Conservation (phyloP, 1,284 basidiomycete genomes). For the Golubevia pallescens region DNA sequence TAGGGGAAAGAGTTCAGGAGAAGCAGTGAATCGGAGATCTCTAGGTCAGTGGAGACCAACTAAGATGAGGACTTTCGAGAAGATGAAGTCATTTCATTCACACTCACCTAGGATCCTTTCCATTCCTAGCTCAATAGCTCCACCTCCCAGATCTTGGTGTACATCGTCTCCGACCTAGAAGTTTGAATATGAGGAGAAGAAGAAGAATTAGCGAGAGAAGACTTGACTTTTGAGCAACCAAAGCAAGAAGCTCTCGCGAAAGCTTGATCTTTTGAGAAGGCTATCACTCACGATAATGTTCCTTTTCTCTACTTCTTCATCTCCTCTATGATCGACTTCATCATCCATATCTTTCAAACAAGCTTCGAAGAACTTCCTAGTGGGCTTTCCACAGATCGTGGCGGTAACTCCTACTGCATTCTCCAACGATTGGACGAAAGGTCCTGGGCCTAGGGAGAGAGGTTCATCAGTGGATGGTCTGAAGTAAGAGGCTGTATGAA, state of each 20-base stretch:
- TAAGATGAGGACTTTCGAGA: not conserved
- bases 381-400: conserved; percentile 24
- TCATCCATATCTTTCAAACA: conserved; percentile 22
- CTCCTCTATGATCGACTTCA: not conserved
- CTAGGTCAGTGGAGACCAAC: not conserved
- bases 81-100: not conserved
- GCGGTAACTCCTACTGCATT: conserved; percentile 14
- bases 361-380: conserved; percentile 20
- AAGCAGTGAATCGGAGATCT: no score
- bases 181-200: not conserved
- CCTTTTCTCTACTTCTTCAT: conserved; percentile 9
- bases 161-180: conserved; percentile 29
- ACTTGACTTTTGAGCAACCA: no score
- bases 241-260: no score
- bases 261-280: no score
- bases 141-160: conserved; percentile 26
- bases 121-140: conserved; percentile 25
- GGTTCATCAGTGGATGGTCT: conserved; percentile 16
- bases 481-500: conserved; percentile 22
- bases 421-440: conserved; percentile 26
- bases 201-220: no score
- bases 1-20: not conserved
- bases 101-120: conserved; percentile 24
- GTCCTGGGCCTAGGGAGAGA: conserved; percentile 26
- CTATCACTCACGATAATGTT: conserved; percentile 28